Evolutionary conservation across 1,284 basidiomycete species (phyloP).

Genomic region (Cryptococcus neoformans): DNA sequence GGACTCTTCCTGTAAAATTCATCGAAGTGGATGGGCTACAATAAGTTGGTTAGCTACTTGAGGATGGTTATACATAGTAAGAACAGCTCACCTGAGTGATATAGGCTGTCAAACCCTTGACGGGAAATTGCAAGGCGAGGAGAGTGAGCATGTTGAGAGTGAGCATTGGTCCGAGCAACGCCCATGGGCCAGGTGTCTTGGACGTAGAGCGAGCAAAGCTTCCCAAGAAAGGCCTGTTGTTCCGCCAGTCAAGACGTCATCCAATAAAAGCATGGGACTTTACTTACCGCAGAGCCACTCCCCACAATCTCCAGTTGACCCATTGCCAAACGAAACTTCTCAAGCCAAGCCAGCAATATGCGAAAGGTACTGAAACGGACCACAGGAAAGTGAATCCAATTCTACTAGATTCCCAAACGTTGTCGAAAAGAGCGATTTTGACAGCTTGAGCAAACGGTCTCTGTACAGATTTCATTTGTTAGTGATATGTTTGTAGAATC

Average conservation of each 20-base stretch:
- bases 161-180: constrained; percentile 25
- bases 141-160: constrained; percentile 24
- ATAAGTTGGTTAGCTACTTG: background rate
- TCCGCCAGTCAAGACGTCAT: background rate
- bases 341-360: constrained; percentile 8
- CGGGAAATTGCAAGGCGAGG: constrained; percentile 22
- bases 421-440: constrained; percentile 5
- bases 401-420: constrained; percentile 3
- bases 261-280: background rate
- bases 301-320: constrained; percentile 15
- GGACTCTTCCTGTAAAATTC: constrained; percentile 34
- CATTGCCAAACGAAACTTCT: constrained; percentile 12
- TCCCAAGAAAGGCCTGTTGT: constrained; percentile 33
- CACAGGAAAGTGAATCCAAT: constrained; percentile 4
- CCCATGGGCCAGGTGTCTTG: constrained; percentile 20
- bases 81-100: constrained; percentile 26
- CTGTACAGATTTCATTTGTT: background rate
- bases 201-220: constrained; percentile 34
- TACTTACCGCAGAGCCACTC: constrained; percentile 17
- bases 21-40: constrained; percentile 37
- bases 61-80: background rate
- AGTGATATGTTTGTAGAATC: background rate
- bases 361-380: constrained; percentile 11
- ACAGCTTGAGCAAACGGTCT: constrained; percentile 8
- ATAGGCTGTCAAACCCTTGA: constrained; percentile 33